Conservation (phyloP, 805 yeast genomes). For the Huiozyma sinensis region DNA sequence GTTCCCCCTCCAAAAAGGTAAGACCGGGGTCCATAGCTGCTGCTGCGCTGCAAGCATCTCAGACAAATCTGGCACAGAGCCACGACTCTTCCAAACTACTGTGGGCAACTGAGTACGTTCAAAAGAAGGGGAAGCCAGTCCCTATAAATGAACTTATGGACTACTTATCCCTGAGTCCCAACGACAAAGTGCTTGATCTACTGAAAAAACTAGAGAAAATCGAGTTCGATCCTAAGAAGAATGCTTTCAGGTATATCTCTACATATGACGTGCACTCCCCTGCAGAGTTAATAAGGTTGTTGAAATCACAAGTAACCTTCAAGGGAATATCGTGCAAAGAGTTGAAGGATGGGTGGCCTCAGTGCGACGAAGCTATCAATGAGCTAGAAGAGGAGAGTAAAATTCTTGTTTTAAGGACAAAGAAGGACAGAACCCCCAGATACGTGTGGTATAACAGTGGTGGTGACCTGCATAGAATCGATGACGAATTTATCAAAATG, state of each 20-base stretch:
- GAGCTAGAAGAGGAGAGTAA: slow-evolving; percentile 68
- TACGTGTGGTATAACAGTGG: slow-evolving; percentile 86
- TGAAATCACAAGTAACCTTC: slow-evolving; percentile 74
- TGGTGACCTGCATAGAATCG: slow-evolving; percentile 52
- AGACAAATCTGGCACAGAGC: slow-evolving; percentile 21
- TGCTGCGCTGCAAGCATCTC: slow-evolving; percentile 23
- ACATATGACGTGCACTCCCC: slow-evolving; percentile 77
- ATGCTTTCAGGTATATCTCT: slow-evolving; percentile 78
- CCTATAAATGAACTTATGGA: slow-evolving; percentile 52
- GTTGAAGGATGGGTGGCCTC: slow-evolving; percentile 77
- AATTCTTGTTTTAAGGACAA: slow-evolving; percentile 75
- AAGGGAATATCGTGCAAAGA: slow-evolving; percentile 80
- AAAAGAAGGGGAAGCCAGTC: slow-evolving; percentile 58
- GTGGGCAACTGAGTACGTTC: slow-evolving; percentile 85
- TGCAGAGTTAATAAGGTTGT: slow-evolving; percentile 61
- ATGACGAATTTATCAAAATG: slow-evolving; percentile 68
- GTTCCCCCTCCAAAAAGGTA: slow-evolving; percentile 22
- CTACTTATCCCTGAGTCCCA: slow-evolving; percentile 46
- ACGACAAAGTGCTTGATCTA: slow-evolving; percentile 59
- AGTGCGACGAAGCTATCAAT: slow-evolving; percentile 68
- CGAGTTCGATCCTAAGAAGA: slow-evolving; percentile 46
- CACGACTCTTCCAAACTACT: slow-evolving; percentile 80
- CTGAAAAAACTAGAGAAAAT: slow-evolving; percentile 70
- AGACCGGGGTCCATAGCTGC: slow-evolving; percentile 26
- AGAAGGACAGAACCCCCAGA: slow-evolving; percentile 89